Evolutionary conservation across 164 flowering plant species (phyloP).

Genomic region (Chloranthus sessilifolius): DNA sequence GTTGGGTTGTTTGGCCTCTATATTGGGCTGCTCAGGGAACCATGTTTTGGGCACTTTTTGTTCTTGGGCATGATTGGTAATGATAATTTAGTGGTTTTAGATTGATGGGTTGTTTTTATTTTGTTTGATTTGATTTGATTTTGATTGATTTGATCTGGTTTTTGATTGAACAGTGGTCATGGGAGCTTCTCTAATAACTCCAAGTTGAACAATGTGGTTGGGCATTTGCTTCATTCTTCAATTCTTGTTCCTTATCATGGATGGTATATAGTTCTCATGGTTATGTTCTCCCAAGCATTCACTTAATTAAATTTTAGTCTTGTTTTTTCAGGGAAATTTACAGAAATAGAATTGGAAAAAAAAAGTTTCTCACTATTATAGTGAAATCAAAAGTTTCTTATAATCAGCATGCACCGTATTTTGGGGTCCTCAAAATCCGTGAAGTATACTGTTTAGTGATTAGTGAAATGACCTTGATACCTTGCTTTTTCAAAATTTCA

Average conservation of each 20-base stretch:
- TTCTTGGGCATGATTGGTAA: slow-evolving; percentile 84
- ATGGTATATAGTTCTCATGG: slow-evolving; percentile 29
- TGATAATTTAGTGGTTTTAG: background rate
- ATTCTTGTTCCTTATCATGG: slow-evolving; percentile 68
- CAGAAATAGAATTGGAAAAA: too few species aligned
- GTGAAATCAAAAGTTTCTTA: too few species aligned
- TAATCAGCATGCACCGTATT: too few species aligned
- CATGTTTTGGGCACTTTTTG: slow-evolving; percentile 87
- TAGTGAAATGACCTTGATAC: too few species aligned
- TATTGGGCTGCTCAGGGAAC: slow-evolving; percentile 85
- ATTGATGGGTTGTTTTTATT: too few species aligned
- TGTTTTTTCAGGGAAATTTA: too few species aligned
- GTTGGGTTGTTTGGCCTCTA: slow-evolving; percentile 65
- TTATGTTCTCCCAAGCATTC: too few species aligned
- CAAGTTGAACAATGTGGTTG: slow-evolving; percentile 42
- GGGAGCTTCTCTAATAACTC: slow-evolving; percentile 48
- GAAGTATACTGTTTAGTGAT: too few species aligned
- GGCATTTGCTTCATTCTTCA: slow-evolving; percentile 51
- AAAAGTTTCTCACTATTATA: too few species aligned
- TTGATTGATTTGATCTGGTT: background rate
- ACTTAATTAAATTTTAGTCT: too few species aligned
- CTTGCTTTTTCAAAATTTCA: too few species aligned
- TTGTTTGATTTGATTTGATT: background rate
- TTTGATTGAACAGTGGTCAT: slow-evolving; percentile 35
- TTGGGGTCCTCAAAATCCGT: too few species aligned